Conservation (phyloP, 306 rosid species). For the Arachis hypogaea region DNA sequence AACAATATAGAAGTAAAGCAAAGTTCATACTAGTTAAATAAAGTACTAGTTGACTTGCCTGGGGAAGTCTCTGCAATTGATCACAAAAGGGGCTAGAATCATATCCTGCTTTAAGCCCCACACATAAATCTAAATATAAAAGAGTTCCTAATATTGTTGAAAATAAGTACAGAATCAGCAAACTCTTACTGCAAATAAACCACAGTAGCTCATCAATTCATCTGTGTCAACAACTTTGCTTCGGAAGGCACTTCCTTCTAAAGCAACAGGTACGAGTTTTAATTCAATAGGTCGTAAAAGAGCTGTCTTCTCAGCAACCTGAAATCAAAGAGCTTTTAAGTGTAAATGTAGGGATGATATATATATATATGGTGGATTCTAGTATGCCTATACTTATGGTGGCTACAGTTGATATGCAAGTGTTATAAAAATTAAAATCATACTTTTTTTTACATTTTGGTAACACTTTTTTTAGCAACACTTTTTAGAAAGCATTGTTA, state of each 20-base stretch:
- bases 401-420: too few species aligned
- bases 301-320: constrained; percentile 94
- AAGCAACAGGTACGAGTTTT: constrained; percentile 88
- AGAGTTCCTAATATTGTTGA: background rate
- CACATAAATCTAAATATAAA: too few species aligned
- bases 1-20: constrained; percentile 9
- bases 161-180: constrained; percentile 17
- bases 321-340: constrained; percentile 43
- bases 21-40: constrained; percentile 7
- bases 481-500: too few species aligned
- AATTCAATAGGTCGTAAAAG: constrained; percentile 89
- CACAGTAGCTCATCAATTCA: constrained; percentile 85
- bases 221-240: constrained; percentile 86
- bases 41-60: constrained; percentile 14
- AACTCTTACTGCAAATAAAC: constrained; percentile 83
- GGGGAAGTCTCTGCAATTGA: constrained; percentile 23
- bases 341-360: background rate
- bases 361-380: too few species aligned
- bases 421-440: too few species aligned
- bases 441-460: too few species aligned
- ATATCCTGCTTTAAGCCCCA: constrained; percentile 7
- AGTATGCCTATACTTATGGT: too few species aligned
- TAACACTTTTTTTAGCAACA: too few species aligned
- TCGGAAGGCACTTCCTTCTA: constrained; percentile 91
- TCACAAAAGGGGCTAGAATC: constrained; percentile 17